A percentile compares a stretch with the other conserved stretches of the same genome.
These are phyloP conservation scores for Suillus lakei DNA, from an alignment of 768 basidiomycete genomes.

Conservation along the genomic window DNA sequence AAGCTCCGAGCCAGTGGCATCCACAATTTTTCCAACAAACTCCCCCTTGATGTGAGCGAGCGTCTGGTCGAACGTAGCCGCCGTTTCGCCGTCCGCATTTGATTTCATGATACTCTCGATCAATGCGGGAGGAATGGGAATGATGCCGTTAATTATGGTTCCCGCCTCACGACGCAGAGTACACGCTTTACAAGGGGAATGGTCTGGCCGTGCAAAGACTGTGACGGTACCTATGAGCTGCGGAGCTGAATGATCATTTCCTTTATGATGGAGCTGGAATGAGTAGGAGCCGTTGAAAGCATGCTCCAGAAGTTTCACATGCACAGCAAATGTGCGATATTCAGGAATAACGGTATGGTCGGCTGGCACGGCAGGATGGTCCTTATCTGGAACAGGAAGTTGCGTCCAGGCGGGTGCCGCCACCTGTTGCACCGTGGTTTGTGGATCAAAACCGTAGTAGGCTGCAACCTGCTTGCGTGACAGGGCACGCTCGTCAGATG, in stretches of 20 bases:
- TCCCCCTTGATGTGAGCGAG: conserved; percentile 18
- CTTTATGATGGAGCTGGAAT: conserved; percentile 24
- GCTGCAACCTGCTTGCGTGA: conserved; percentile 27
- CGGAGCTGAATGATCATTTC: conserved; percentile 3
- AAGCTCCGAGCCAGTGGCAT: conserved; percentile 17
- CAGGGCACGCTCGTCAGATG: conserved; percentile 20
- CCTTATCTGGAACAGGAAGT: conserved; percentile 17
- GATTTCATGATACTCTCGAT: conserved; percentile 27
- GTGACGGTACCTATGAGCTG: conserved; percentile 24
- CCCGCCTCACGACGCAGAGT: conserved; percentile 19
- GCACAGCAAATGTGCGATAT: conserved; percentile 32
- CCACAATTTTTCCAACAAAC: conserved; percentile 22
- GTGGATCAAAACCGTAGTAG: conserved; percentile 30
- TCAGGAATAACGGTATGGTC: conserved; percentile 20
- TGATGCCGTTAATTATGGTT: conserved; percentile 25
- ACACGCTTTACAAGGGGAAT: conserved; percentile 31
- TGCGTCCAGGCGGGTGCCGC: conserved; percentile 19
- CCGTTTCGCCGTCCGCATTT: conserved; percentile 8
- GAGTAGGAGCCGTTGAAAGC: conserved; percentile 26
- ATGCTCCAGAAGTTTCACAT: conserved; percentile 29
- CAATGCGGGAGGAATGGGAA: conserved; percentile 23
- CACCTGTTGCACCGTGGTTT: conserved; percentile 11
- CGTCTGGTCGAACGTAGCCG: conserved; percentile 18
- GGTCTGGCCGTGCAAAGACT: conserved; percentile 29
- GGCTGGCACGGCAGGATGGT: conserved; percentile 15